A percentile compares a stretch with the other conserved stretches of the same genome.
phyloP scores from a whole-genome alignment of 2,329 filamentous ascomycete genomes.

The Fusarium graminum region DNA sequence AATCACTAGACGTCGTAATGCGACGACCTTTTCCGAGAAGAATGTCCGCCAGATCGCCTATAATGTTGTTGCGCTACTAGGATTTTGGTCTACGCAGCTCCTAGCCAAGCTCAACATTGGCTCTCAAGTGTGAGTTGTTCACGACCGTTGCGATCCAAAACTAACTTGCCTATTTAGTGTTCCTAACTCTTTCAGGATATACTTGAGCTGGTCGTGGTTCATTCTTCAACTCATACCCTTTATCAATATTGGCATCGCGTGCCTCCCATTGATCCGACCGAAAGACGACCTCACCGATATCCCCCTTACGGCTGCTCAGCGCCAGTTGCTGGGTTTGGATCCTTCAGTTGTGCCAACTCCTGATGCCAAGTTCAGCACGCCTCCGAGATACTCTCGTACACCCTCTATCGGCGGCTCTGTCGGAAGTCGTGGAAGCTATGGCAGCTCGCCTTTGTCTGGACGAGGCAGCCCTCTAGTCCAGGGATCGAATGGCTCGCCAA shows the following conservation, averaged over 20 bases:
- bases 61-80: conserved; percentile 68
- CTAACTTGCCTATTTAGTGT: conserved; percentile 51
- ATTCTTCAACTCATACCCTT: conserved; percentile 69
- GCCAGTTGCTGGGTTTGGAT: conserved; percentile 83
- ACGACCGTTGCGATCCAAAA: neutral
- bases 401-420: conserved; percentile 74
- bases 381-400: conserved; percentile 86
- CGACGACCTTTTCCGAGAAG: conserved; percentile 80
- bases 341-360: conserved; percentile 75
- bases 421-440: conserved; percentile 68
- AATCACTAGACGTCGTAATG: conserved; percentile 84
- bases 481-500: conserved; percentile 53
- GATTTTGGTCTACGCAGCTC: conserved; percentile 55
- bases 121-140: conserved; percentile 56
- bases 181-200: conserved; percentile 51
- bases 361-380: conserved; percentile 80
- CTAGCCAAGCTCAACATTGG: conserved; percentile 54
- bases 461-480: conserved; percentile 63
- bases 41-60: conserved; percentile 78
- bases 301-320: conserved; percentile 81
- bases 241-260: conserved; percentile 78
- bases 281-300: conserved; percentile 89
- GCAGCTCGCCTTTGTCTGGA: conserved; percentile 70
- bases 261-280: conserved; percentile 78
- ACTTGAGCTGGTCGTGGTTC: conserved; percentile 61